A percentile compares a stretch with the other conserved stretches of the same genome.
These are phyloP conservation scores for Dicorynia guianensis DNA, from an alignment of 306 rosid species.

Conservation along the genomic window DNA sequence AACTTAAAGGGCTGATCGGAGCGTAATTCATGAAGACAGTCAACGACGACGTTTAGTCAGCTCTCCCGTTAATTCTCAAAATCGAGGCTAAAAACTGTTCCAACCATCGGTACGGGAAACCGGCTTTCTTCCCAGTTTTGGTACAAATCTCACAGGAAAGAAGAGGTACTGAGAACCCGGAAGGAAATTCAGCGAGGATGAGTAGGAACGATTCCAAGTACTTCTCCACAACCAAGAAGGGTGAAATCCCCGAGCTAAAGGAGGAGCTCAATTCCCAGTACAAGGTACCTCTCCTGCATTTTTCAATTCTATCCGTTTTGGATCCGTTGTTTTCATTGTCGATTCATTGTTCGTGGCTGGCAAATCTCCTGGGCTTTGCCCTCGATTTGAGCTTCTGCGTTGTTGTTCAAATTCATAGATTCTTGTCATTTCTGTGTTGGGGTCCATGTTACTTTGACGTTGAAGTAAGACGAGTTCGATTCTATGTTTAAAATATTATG, in stretches of 20 bases:
- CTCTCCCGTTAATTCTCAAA: too few species aligned
- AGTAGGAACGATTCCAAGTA: conserved; percentile 99
- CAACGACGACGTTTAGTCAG: neutral
- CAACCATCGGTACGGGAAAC: neutral
- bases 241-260: conserved; percentile 99
- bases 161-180: neutral
- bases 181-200: conserved; percentile 51
- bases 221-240: conserved; percentile 98
- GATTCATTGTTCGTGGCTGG: neutral
- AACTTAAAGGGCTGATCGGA: too few species aligned
- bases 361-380: conserved; percentile 40
- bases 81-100: neutral
- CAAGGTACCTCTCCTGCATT: conserved; percentile 61
- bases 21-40: too few species aligned
- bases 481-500: neutral
- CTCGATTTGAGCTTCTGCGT: conserved; percentile 1
- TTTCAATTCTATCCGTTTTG: neutral
- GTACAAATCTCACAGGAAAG: neutral
- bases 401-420: neutral
- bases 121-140: neutral
- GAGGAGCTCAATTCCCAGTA: conserved; percentile 99
- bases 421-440: conserved; percentile 28
- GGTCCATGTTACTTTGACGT: neutral
- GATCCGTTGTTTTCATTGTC: conserved; percentile 19
- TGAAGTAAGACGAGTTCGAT: conserved; percentile 8